Evolutionary conservation across 257 asterid genomes (phyloP).

Genomic region (Fraxinus pennsylvanica): DNA sequence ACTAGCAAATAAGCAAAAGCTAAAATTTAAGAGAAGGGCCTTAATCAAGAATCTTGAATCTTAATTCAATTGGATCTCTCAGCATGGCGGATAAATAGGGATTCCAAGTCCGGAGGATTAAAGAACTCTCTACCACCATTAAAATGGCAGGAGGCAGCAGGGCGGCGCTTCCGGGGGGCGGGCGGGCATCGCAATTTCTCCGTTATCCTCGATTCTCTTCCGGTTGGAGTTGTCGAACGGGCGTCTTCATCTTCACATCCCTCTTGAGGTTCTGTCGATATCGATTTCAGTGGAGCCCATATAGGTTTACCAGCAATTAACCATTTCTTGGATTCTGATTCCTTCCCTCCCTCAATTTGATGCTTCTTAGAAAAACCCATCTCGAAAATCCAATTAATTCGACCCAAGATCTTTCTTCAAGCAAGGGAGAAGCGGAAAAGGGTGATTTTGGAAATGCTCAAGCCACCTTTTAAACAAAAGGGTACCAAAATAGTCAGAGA

Average conservation of each 20-base stretch:
- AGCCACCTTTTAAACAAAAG: not conserved
- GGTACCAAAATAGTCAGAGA: not conserved
- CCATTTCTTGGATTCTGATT: slow-evolving; percentile 38
- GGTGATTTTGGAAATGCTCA: too few relatives aligned
- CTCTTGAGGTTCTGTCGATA: slow-evolving; percentile 34
- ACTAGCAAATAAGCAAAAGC: not conserved
- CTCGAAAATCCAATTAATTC: not conserved
- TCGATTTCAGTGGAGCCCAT: slow-evolving; percentile 37
- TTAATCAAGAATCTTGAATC: slow-evolving; percentile 8
- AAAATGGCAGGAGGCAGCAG: slow-evolving; percentile 52
- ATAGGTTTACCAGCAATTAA: slow-evolving; percentile 39
- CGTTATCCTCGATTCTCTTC: slow-evolving; percentile 67
- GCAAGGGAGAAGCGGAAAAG: not conserved
- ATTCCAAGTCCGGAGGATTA: slow-evolving; percentile 75
- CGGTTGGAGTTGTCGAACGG: slow-evolving; percentile 75
- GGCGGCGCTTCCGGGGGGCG: slow-evolving; percentile 88
- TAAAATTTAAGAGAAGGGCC: not conserved
- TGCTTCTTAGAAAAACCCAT: slow-evolving; percentile 42
- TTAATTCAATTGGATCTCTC: slow-evolving; percentile 44
- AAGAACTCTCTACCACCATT: slow-evolving; percentile 64
- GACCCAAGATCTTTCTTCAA: not conserved
- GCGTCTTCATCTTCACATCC: slow-evolving; percentile 31
- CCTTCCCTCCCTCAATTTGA: slow-evolving; percentile 34
- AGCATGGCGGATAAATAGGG: slow-evolving; percentile 60
- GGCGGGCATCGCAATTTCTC: slow-evolving; percentile 64